Conservation (phyloP, 177 flowering plant species). For the Vitis hybrid region DNA sequence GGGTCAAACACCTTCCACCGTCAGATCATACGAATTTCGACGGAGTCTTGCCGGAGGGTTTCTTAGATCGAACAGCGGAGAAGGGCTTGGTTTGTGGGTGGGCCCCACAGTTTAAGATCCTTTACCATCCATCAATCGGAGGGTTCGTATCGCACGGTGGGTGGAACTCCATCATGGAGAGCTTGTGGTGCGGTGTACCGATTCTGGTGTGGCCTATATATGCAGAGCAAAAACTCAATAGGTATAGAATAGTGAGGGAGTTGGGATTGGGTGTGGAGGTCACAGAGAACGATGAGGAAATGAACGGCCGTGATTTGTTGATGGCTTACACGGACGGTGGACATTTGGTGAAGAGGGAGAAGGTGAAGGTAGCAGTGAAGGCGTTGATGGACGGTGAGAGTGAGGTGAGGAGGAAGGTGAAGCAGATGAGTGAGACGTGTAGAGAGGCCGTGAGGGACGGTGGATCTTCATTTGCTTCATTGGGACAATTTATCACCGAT, state of each 20-base stretch:
- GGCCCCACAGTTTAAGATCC: slow-evolving; percentile 1
- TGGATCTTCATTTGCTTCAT: no score
- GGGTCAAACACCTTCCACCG: background rate
- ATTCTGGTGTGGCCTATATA: slow-evolving; percentile 6
- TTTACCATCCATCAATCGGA: background rate
- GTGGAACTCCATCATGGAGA: slow-evolving; percentile 11
- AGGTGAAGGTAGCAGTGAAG: slow-evolving; percentile 1
- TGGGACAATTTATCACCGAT: no score
- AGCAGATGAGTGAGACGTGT: background rate
- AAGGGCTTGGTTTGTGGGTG: slow-evolving; percentile 7
- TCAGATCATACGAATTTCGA: background rate
- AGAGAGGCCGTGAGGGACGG: no score
- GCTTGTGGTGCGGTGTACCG: slow-evolving; percentile 8
- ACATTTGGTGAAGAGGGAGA: background rate
- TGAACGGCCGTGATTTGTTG: background rate
- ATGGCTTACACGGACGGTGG: background rate
- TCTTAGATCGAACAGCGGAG: slow-evolving; percentile 5
- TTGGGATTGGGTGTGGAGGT: slow-evolving; percentile 5
- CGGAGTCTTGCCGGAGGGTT: background rate
- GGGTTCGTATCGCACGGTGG: background rate
- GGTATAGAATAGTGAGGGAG: background rate
- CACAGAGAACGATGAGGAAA: background rate
- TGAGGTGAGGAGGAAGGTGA: slow-evolving; percentile 1
- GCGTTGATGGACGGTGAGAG: background rate
- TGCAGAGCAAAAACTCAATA: background rate